Percentiles rank a stretch among this genome's conserved stretches.
phyloP scores from a whole-genome alignment of 805 yeast species.

The Candida parachauliodes region DNA sequence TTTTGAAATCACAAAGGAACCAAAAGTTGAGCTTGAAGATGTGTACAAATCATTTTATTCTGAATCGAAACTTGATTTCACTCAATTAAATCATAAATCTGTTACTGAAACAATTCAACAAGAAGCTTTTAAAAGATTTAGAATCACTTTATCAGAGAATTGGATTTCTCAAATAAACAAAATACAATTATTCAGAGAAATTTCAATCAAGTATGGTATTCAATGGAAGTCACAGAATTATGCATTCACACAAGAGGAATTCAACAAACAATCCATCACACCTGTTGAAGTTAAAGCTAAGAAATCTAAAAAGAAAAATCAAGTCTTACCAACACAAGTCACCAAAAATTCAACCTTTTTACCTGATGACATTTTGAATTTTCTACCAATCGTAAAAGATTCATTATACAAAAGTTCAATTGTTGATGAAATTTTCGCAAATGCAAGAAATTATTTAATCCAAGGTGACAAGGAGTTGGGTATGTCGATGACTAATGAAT shows the following conservation, averaged over 20 bases:
- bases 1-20: constrained; percentile 34
- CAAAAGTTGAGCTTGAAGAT: constrained; percentile 42
- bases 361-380: constrained; percentile 59
- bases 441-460: constrained; percentile 45
- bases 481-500: constrained; percentile 60
- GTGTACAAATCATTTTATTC: constrained; percentile 39
- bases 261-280: constrained; percentile 22
- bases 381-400: constrained; percentile 75
- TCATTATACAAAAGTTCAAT: constrained; percentile 62
- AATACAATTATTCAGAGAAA: constrained; percentile 58
- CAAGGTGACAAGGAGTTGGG: constrained; percentile 50
- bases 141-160: constrained; percentile 49
- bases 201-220: constrained; percentile 77
- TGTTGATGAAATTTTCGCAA: constrained; percentile 72
- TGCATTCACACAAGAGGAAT: constrained; percentile 43
- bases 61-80: constrained; percentile 37
- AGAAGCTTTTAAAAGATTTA: constrained; percentile 61
- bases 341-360: constrained; percentile 43
- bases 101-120: constrained; percentile 43
- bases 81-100: constrained; percentile 42
- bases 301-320: constrained; percentile 20
- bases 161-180: constrained; percentile 43
- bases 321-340: constrained; percentile 8
- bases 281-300: constrained; percentile 11
- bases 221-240: constrained; percentile 67